A percentile compares a stretch with the other conserved stretches of the same genome.
Conservation (phyloP, 2,329 filamentous ascomycete species). For the Colletotrichum karsti region DNA sequence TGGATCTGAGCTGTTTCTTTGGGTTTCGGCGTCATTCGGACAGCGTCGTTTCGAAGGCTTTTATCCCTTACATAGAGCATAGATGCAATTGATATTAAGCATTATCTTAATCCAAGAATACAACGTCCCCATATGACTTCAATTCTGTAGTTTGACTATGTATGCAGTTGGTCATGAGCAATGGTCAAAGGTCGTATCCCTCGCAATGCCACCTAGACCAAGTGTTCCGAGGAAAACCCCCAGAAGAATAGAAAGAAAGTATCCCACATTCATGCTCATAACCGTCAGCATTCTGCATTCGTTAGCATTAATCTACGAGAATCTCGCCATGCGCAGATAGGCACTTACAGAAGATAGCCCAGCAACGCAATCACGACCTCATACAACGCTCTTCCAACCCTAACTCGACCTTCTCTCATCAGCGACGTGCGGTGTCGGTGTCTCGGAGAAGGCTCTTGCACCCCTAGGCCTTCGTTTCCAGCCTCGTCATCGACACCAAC, state of each 20-base stretch:
- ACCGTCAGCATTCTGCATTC: constrained; percentile 78
- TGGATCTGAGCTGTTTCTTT: no score
- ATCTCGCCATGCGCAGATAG: neutral
- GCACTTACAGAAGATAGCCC: constrained; percentile 80
- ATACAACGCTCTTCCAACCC: neutral
- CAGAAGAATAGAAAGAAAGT: constrained; percentile 75
- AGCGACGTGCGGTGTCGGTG: neutral
- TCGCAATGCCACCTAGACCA: constrained; percentile 59
- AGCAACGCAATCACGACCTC: constrained; percentile 12
- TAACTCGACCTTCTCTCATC: neutral
- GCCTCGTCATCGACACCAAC: neutral
- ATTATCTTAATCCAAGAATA: no score
- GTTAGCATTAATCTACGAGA: neutral
- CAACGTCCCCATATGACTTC: no score
- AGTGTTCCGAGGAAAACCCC: constrained; percentile 82
- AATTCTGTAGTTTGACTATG: no score
- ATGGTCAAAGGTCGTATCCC: constrained; percentile 17
- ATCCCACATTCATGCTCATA: constrained; percentile 83
- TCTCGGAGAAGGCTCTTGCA: no score
- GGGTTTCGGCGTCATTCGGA: no score
- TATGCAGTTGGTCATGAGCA: constrained; percentile 5
- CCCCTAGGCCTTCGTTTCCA: neutral
- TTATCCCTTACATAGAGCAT: no score
- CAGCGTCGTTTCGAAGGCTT: no score
- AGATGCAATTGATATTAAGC: no score